phyloP scores from a whole-genome alignment of 768 basidiomycete species.

The Kwoniella sp. region DNA sequence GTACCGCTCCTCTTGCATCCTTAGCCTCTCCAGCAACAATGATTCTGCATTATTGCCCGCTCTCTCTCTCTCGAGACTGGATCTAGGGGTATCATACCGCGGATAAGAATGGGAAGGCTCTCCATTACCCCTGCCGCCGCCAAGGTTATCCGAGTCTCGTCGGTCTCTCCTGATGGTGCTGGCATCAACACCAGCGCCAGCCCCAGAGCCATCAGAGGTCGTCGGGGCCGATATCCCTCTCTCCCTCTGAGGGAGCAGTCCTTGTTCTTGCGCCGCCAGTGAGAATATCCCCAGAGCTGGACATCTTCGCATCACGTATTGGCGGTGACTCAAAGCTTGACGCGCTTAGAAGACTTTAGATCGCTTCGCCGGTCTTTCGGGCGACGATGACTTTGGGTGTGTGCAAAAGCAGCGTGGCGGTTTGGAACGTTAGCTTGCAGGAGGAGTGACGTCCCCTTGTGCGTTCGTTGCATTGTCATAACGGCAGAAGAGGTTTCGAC shows the following conservation, averaged over 20 bases:
- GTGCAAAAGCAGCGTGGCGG: not conserved
- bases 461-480: too few species aligned
- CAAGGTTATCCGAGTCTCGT: not conserved
- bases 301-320: conserved; percentile 41
- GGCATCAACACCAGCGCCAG: too few species aligned
- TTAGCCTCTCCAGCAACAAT: not conserved
- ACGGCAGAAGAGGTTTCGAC: too few species aligned
- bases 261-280: conserved; percentile 28
- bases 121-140: not conserved
- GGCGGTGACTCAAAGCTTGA: conserved; percentile 25
- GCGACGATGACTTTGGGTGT: conserved; percentile 1
- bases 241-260: conserved; percentile 21
- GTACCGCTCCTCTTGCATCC: conserved; percentile 5
- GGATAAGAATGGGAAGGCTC: too few species aligned
- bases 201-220: not conserved
- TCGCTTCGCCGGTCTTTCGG: conserved; percentile 6
- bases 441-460: too few species aligned
- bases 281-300: conserved; percentile 22
- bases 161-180: too few species aligned
- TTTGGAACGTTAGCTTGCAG: not conserved
- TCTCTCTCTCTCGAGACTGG: not conserved
- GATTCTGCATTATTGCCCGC: not conserved
- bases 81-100: not conserved
- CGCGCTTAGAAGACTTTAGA: conserved; percentile 32
- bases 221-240: conserved; percentile 1